phyloP scores from a whole-genome alignment of 805 yeast genomes.

The Lipomyces yamadae region DNA sequence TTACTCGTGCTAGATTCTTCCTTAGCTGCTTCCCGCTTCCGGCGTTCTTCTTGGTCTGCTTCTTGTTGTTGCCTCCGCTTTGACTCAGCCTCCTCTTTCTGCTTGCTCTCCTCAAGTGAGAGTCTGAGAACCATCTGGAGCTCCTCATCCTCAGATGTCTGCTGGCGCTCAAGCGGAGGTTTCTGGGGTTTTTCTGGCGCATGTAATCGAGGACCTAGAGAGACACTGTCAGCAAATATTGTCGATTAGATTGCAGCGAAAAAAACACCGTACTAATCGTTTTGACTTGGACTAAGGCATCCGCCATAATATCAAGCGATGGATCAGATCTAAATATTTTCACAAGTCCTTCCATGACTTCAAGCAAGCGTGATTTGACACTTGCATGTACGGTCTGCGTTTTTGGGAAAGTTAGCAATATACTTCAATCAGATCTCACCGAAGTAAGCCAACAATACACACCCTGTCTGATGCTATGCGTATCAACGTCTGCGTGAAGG shows the following conservation, averaged over 20 bases:
- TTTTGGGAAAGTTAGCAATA: slow-evolving; percentile 2
- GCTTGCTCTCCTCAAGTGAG: slow-evolving; percentile 64
- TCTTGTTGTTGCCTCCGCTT: slow-evolving; percentile 19
- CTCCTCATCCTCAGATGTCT: slow-evolving; percentile 74
- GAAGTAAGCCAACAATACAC: background rate
- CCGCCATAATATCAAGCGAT: slow-evolving; percentile 70
- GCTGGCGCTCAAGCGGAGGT: slow-evolving; percentile 38
- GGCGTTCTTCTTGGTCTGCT: slow-evolving; percentile 18
- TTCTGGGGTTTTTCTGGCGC: slow-evolving; percentile 66
- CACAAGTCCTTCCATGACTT: slow-evolving; percentile 69
- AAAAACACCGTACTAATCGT: slow-evolving; percentile 41
- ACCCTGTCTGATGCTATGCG: slow-evolving; percentile 56
- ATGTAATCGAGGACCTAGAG: slow-evolving; percentile 46
- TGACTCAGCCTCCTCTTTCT: slow-evolving; percentile 12
- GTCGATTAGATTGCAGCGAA: background rate
- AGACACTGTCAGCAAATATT: background rate
- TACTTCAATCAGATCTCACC: no score
- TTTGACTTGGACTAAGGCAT: slow-evolving; percentile 59
- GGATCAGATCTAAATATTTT: slow-evolving; percentile 74
- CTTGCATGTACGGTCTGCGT: slow-evolving; percentile 58
- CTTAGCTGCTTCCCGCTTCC: slow-evolving; percentile 8
- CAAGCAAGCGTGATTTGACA: slow-evolving; percentile 68
- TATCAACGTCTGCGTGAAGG: slow-evolving; percentile 56
- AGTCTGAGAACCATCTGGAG: slow-evolving; percentile 73
- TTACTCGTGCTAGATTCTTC: slow-evolving; percentile 2